Conservation (phyloP, 2,329 filamentous ascomycete species). For the Clonostachys rhizophaga region DNA sequence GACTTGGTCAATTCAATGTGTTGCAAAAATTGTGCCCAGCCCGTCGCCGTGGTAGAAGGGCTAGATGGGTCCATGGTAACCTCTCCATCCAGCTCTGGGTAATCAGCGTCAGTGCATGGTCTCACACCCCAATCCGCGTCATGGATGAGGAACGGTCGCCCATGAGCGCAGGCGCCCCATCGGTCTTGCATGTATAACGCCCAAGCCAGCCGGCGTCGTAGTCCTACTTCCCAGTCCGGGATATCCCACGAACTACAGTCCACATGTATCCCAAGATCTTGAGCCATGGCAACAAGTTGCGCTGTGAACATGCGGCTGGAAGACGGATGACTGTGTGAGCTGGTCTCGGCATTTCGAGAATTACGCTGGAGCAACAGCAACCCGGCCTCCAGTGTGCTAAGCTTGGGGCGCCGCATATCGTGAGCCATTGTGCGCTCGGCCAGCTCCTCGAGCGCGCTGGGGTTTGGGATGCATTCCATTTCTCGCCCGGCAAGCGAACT, state of each 20-base stretch:
- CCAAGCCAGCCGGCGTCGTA: slow-evolving; percentile 59
- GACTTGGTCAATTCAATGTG: slow-evolving; percentile 37
- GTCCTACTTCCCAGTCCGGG: slow-evolving; percentile 56
- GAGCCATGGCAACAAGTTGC: slow-evolving; percentile 50
- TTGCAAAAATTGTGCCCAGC: slow-evolving; percentile 32
- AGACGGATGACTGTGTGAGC: background rate
- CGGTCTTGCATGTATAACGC: slow-evolving; percentile 57
- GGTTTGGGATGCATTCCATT: slow-evolving; percentile 16
- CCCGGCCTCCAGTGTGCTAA: slow-evolving; percentile 51
- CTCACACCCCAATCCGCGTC: slow-evolving; percentile 44
- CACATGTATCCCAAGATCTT: slow-evolving; percentile 54
- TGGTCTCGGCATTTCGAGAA: too few relatives aligned
- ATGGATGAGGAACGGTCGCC: slow-evolving; percentile 44
- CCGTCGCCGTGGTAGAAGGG: slow-evolving; percentile 24
- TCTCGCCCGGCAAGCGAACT: slow-evolving; percentile 34
- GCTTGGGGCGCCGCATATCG: slow-evolving; percentile 41
- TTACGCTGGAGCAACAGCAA: slow-evolving; percentile 43
- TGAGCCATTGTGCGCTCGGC: slow-evolving; percentile 33
- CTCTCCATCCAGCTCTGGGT: slow-evolving; percentile 16
- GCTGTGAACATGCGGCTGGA: slow-evolving; percentile 30
- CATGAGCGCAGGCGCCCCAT: slow-evolving; percentile 48
- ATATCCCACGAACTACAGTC: slow-evolving; percentile 60
- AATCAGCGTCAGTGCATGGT: slow-evolving; percentile 10
- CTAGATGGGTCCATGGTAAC: slow-evolving; percentile 20
- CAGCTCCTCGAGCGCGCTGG: slow-evolving; percentile 23